These are phyloP conservation scores for Ceratobasidium sp. DNA, from an alignment of 1,284 basidiomycete genomes.

Conservation along the genomic window DNA sequence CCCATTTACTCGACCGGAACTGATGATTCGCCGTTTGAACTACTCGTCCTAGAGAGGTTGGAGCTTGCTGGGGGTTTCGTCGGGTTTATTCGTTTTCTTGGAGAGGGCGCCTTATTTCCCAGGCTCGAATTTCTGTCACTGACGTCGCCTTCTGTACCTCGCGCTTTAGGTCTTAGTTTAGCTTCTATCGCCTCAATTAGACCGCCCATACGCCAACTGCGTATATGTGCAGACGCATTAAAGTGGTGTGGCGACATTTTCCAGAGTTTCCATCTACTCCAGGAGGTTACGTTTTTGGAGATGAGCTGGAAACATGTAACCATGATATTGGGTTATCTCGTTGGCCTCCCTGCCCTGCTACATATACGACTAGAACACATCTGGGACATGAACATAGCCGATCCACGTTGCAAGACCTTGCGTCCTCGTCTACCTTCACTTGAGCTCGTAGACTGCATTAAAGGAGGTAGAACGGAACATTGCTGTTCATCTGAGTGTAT, in stretches of 20 bases:
- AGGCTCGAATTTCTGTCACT: neutral
- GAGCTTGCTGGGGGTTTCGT: constrained; percentile 7
- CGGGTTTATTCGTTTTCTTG: neutral
- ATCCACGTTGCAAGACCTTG: neutral
- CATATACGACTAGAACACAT: neutral
- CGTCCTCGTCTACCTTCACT: neutral
- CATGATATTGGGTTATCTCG: neutral
- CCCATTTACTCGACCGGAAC: neutral
- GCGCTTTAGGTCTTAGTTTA: neutral
- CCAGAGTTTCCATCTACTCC: neutral
- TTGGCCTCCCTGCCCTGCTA: too few relatives aligned
- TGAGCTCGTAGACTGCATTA: neutral
- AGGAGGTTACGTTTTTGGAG: neutral
- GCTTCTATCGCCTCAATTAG: neutral
- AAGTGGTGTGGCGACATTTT: neutral
- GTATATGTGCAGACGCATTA: neutral
- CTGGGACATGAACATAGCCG: neutral
- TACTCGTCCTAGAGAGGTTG: neutral
- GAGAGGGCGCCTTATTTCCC: neutral
- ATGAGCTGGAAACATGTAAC: neutral
- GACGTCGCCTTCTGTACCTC: neutral
- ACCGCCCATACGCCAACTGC: neutral
- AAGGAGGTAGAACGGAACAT: too few relatives aligned
- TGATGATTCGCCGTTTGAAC: neutral
- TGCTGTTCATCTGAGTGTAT: too few relatives aligned